Base-by-base conservation (phyloP, 2,329 filamentous ascomycete species). In the Corinectria fuckeliana region DNA sequence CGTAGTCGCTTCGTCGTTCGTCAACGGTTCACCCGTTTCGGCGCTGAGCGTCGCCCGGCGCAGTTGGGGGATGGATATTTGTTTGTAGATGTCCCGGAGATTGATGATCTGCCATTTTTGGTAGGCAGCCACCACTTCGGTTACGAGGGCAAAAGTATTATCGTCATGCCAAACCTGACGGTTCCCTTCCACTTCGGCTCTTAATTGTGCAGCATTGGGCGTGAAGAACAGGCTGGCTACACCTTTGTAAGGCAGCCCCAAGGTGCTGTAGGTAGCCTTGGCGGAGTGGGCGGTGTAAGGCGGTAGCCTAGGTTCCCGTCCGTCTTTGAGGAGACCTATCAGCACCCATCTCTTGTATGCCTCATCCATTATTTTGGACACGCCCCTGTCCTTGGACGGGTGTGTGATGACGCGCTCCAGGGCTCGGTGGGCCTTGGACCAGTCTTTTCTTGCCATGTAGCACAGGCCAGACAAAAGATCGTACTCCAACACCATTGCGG, bases 301-400 rank as follows among this genome's bases (percentile, higher is more conserved):
- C 1, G 91, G 90, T 9, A 86, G 72, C 0, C 75, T 66, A 2
- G 79, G 77, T 4, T 80, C 79, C 68, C 81, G 85, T 65, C 93
- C 93, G 52, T 88, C 79, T 6, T 85, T 81, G 16, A 99, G 79
- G 54, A 97, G 81, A 52, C 88, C 87, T 9, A 93, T 83, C 14
- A 99, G 78, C 8, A 96, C 73, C 91, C 92, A 97, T 76, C 94
- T 96, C 78, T 94, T 96, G 80, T 96, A 94, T 5, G 92, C 91
- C 65, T 97, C 92, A 4, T 91, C 81, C 90, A 95, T 95, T 50
- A 96, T 82, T 72, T 88, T 89, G 74, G 89, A 94, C 11, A 87
- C 81, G 32, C 86, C 82, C 28, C 82, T 79, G 18, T 88, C 88
- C 50, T 80, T 81, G 0, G 82, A 80, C 1, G 93, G 91, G 57